These are phyloP conservation scores for Lactarius trivialis DNA, from an alignment of 768 basidiomycete genomes.

Conservation along the genomic window DNA sequence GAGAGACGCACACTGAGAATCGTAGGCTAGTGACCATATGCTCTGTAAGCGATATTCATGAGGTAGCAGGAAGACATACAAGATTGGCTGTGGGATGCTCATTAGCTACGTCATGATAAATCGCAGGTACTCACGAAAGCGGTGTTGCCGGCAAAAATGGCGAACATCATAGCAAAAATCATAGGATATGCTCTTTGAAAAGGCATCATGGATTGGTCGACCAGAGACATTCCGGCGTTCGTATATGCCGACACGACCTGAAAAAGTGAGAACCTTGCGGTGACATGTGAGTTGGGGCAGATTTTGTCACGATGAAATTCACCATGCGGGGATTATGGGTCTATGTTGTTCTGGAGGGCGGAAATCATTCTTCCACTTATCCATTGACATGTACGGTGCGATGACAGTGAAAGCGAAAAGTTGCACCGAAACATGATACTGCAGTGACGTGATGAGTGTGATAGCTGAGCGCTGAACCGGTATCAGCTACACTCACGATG, in stretches of 20 bases:
- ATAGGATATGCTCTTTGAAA: constrained; percentile 83
- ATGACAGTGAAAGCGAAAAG: constrained; percentile 64
- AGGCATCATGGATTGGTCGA: constrained; percentile 87
- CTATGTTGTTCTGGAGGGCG: constrained; percentile 51
- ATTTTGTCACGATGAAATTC: constrained; percentile 14
- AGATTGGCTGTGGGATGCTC: constrained; percentile 53
- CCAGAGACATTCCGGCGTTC: constrained; percentile 82
- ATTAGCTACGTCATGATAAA: constrained; percentile 2
- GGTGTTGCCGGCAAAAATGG: constrained; percentile 90
- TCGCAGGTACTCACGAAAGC: constrained; percentile 65
- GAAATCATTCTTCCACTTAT: constrained; percentile 56
- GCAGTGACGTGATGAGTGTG: constrained; percentile 1
- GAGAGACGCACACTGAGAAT: constrained; percentile 60
- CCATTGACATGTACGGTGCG: constrained; percentile 68
- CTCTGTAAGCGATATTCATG: neutral
- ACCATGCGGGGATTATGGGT: constrained; percentile 62
- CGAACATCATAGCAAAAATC: constrained; percentile 62
- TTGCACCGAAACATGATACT: constrained; percentile 80
- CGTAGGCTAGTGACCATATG: constrained; percentile 49
- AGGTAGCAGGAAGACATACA: constrained; percentile 47
- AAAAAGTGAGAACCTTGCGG: constrained; percentile 71
- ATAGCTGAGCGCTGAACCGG: neutral
- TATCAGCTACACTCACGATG: constrained; percentile 41
- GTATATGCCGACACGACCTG: constrained; percentile 84
- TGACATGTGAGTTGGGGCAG: neutral